Percentiles rank a stretch among this genome's conserved stretches.
Conservation (phyloP, 2,329 filamentous ascomycete genomes). For the Colletotrichum cereale region DNA sequence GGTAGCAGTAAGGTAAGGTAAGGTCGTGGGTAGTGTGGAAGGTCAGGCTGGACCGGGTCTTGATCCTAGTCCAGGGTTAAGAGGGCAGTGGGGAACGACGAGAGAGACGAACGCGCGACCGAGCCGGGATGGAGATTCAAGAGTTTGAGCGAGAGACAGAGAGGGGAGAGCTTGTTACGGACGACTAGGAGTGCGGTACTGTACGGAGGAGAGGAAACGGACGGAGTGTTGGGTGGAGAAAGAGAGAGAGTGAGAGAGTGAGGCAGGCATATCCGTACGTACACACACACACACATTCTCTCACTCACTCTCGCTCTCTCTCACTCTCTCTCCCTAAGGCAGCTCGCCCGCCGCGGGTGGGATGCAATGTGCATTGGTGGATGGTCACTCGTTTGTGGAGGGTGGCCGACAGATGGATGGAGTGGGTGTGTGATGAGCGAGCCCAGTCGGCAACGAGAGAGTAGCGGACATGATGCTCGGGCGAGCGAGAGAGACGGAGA, state of each 20-base stretch:
- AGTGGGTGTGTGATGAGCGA: constrained; percentile 33
- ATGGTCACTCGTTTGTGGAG: constrained; percentile 36
- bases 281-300: no score
- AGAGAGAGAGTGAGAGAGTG: constrained; percentile 1
- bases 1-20: constrained; percentile 17
- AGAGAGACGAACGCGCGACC: constrained; percentile 39
- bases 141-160: constrained; percentile 27
- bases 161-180: constrained; percentile 2
- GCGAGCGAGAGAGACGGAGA: background rate
- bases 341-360: constrained; percentile 6
- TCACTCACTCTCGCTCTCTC: background rate
- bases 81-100: constrained; percentile 36
- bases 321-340: background rate
- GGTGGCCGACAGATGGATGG: constrained; percentile 33
- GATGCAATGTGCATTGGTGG: constrained; percentile 13
- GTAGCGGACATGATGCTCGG: constrained; percentile 8
- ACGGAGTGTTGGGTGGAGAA: constrained; percentile 11
- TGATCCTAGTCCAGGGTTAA: constrained; percentile 24
- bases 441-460: constrained; percentile 30
- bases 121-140: constrained; percentile 34
- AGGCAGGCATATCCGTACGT: no score
- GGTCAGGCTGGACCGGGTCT: constrained; percentile 37
- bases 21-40: constrained; percentile 24
- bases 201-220: constrained; percentile 6
- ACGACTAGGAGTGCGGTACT: background rate